These are phyloP conservation scores for Radiomyces spectabilis DNA, from an alignment of 192 early-diverging fungal species.

Conservation along the genomic window DNA sequence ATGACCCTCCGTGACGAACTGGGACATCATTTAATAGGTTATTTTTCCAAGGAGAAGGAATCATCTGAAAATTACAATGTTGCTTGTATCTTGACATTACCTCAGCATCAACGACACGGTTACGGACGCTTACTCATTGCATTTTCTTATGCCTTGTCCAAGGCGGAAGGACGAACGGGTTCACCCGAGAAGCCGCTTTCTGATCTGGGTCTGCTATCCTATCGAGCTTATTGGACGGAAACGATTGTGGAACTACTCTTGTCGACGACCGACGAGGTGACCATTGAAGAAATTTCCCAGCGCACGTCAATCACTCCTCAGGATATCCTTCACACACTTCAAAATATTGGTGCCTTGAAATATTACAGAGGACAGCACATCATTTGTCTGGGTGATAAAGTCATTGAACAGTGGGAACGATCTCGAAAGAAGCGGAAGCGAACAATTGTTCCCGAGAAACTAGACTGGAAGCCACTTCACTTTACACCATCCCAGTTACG, in stretches of 20 bases:
- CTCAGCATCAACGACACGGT: constrained; percentile 94
- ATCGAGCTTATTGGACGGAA: constrained; percentile 95
- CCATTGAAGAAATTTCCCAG: constrained; percentile 84
- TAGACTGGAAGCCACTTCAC: constrained; percentile 77
- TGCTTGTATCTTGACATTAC: constrained; percentile 96
- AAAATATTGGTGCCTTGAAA: constrained; percentile 81
- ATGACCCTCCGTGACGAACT: constrained; percentile 83
- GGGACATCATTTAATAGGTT: constrained; percentile 91
- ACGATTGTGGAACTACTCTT: constrained; percentile 73
- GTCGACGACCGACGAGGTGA: constrained; percentile 61
- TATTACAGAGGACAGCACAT: constrained; percentile 89
- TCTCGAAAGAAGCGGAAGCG: constrained; percentile 61
- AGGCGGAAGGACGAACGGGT: constrained; percentile 87
- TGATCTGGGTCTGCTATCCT: constrained; percentile 89
- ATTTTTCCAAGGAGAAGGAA: constrained; percentile 99
- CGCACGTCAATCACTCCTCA: constrained; percentile 79
- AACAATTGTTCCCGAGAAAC: constrained; percentile 69
- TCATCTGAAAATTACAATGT: constrained; percentile 94
- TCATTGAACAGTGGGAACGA: constrained; percentile 75
- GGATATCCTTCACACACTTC: constrained; percentile 89
- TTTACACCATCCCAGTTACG: constrained; percentile 71
- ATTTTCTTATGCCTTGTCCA: constrained; percentile 96
- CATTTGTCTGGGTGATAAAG: constrained; percentile 81
- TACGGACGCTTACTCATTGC: constrained; percentile 90
- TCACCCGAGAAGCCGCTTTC: constrained; percentile 98